These are phyloP conservation scores for Musa balbisiana DNA, from an alignment of 202 grass and related monocot genomes.

Conservation along the genomic window DNA sequence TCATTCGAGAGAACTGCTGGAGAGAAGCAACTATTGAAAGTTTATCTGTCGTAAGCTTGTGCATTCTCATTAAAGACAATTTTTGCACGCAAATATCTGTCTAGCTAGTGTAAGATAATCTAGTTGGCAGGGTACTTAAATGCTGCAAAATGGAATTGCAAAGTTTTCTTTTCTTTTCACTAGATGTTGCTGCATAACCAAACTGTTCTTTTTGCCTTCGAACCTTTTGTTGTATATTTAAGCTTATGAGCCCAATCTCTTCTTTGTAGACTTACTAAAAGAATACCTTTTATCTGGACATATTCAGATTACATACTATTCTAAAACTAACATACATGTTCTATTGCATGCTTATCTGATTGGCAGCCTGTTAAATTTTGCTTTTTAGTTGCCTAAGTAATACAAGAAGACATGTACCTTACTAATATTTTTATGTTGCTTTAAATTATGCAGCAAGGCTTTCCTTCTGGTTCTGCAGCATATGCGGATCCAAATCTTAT, in stretches of 20 bases:
- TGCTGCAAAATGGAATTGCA: neutral
- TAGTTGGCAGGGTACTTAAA: neutral
- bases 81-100: neutral
- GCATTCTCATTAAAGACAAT: neutral
- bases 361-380: neutral
- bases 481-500: constrained; percentile 74
- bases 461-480: constrained; percentile 46
- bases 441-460: constrained; percentile 52
- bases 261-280: too few species aligned
- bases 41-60: constrained; percentile 56
- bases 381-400: neutral
- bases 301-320: constrained; percentile 12
- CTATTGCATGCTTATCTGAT: neutral
- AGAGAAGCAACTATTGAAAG: constrained; percentile 72
- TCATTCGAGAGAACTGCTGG: constrained; percentile 81
- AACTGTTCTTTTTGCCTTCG: neutral
- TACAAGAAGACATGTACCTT: neutral
- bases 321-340: neutral
- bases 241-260: too few species aligned
- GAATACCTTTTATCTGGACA: too few species aligned
- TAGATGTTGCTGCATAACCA: neutral
- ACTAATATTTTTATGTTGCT: neutral
- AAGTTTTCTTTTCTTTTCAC: neutral
- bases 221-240: too few species aligned
- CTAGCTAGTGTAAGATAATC: constrained; percentile 1